A percentile compares a stretch with the other conserved stretches of the same genome.
phyloP scores from a whole-genome alignment of 2,329 filamentous ascomycete genomes.

The Stagonosporopsis chrysanthemi region DNA sequence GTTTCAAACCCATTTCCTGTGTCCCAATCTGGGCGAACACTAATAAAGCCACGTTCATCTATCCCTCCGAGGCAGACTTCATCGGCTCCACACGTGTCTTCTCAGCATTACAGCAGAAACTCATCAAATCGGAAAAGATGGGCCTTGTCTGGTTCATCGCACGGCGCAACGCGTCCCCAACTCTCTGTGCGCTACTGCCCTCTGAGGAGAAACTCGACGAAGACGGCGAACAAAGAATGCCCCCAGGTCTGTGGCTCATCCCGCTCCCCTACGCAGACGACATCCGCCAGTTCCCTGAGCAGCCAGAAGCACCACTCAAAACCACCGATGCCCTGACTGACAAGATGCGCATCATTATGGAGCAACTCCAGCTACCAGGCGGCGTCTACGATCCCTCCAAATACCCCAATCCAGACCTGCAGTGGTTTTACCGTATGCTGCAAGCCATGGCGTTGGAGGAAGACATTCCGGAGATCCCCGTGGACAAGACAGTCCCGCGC shows the following conservation, averaged over 20 bases:
- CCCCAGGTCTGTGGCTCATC: slow-evolving; percentile 87
- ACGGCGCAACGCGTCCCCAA: slow-evolving; percentile 79
- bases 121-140: slow-evolving; percentile 79
- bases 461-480: slow-evolving; percentile 75
- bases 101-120: slow-evolving; percentile 86
- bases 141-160: slow-evolving; percentile 90
- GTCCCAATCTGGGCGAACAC: slow-evolving; percentile 85
- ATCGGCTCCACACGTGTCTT: slow-evolving; percentile 94
- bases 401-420: slow-evolving; percentile 90
- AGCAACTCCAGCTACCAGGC: slow-evolving; percentile 88
- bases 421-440: slow-evolving; percentile 97
- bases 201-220: slow-evolving; percentile 70
- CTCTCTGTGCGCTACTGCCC: slow-evolving; percentile 81
- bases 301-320: slow-evolving; percentile 54
- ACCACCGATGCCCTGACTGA: slow-evolving; percentile 75
- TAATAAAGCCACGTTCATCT: slow-evolving; percentile 89
- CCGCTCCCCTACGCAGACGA: slow-evolving; percentile 91
- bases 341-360: slow-evolving; percentile 80
- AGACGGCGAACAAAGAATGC: slow-evolving; percentile 72
- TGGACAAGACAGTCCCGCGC: slow-evolving; percentile 84
- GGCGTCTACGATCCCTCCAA: slow-evolving; percentile 82
- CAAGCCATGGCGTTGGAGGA: slow-evolving; percentile 92
- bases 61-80: slow-evolving; percentile 88
- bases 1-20: slow-evolving; percentile 82
- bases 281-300: slow-evolving; percentile 75